Evolutionary conservation across 2,329 filamentous ascomycete species (phyloP), one percentile per base, ranked within the genome.

Genomic region (Botryosphaeria dothidea): DNA sequence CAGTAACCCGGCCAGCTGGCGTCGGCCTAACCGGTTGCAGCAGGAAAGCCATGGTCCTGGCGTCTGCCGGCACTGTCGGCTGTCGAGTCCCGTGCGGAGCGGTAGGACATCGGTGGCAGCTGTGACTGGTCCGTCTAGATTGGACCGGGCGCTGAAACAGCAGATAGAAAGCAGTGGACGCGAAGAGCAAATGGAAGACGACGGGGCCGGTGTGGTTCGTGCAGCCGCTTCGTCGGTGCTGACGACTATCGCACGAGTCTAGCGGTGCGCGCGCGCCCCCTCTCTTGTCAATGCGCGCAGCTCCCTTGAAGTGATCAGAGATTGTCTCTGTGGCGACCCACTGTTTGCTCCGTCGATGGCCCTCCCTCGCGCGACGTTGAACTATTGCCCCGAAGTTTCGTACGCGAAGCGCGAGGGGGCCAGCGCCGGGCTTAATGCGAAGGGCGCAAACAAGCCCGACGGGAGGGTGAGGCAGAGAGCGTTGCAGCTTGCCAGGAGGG

Each of bases 1-100:
- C 49, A 64, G 61, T 54, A 43, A 64, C 36, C 48, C 61, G 61
- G 61, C 19, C 61, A 64, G 27, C 41, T 38, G 27, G 36, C 48
- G 15, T 36, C 8, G 6, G 25, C 17, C 61, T 56, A 64, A 56
- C 61, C 48, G 61, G n/a, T 43, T 54, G 11, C 17, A 64, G 61
- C 49, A 64, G 29, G 27, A 64, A 64, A 54, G 48, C 61, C 61
- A 51, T 25, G 61, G 41, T 23, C 31, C 38, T 41, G 38, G 38
- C 15, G n/a, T 13, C 9, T 41, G 41, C 34, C 31, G 60, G 60
- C 17, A 29, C 60, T 17, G 34, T 48, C 48, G 60, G 46, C 60
- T 41, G 23, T 29, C 23, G 17, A 19, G 60, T 41, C 21, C 61
- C 48, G 48, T 54, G 49, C 51, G 36, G 48, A 64, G 36, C 49